Percentiles rank a stretch among this genome's conserved stretches.
Conservation (phyloP, 1,284 basidiomycete species). For the Cerioporus squamosus region DNA sequence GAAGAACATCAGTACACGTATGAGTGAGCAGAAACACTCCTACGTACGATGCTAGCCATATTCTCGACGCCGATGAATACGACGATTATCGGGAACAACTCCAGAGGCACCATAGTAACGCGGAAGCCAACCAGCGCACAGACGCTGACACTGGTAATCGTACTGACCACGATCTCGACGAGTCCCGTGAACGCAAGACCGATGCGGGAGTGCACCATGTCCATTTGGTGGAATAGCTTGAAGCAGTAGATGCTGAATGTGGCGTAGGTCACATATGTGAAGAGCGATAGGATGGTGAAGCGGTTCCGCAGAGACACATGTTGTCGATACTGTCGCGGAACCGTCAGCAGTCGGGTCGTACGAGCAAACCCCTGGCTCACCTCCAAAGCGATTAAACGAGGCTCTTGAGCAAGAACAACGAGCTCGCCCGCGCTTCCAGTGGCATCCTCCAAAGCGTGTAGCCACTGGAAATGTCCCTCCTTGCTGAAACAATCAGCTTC, state of each 20-base stretch:
- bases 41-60: constrained; percentile 89
- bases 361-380: constrained; percentile 42
- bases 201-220: constrained; percentile 87
- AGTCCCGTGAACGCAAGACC: constrained; percentile 94
- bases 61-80: constrained; percentile 97
- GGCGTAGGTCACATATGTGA: constrained; percentile 82
- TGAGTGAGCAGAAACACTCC: not conserved
- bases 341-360: not conserved
- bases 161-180: constrained; percentile 90
- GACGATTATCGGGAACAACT: constrained; percentile 91
- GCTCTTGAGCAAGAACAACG: constrained; percentile 55
- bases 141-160: constrained; percentile 91
- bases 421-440: constrained; percentile 48
- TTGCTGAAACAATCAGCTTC: constrained; percentile 70
- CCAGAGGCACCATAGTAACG: constrained; percentile 89
- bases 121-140: constrained; percentile 86
- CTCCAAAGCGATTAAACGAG: constrained; percentile 71
- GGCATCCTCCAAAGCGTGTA: constrained; percentile 56
- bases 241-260: constrained; percentile 82
- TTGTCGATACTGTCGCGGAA: constrained; percentile 52
- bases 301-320: constrained; percentile 36
- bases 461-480: constrained; percentile 66
- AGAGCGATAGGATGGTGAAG: constrained; percentile 67
- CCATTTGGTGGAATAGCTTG: constrained; percentile 78
- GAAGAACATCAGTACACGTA: constrained; percentile 2